Evolutionary conservation across 2,329 filamentous ascomycete genomes (phyloP).

Genomic region (Calonectria montana): DNA sequence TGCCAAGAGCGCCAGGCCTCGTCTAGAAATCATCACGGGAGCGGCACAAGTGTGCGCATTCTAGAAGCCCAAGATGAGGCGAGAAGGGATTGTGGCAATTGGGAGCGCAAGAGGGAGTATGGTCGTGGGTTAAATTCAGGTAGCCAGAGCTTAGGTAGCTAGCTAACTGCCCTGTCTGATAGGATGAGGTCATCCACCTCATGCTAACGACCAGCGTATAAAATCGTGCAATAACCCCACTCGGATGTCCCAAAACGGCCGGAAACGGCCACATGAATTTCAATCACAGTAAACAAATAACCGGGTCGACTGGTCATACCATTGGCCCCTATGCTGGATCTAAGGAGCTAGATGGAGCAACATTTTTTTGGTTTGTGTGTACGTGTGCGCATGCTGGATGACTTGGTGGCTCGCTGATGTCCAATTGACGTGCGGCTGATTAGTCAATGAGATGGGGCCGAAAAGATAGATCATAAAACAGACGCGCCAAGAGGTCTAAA

Average conservation of each 20-base stretch:
- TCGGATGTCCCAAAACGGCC: not conserved
- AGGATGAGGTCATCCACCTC: conserved; percentile 25
- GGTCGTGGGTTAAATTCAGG: not conserved
- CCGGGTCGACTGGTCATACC: not conserved
- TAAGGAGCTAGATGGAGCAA: not conserved
- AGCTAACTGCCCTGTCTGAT: conserved; percentile 19
- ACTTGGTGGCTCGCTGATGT: too few relatives aligned
- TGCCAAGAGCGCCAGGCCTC: conserved; percentile 41
- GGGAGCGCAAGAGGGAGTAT: not conserved
- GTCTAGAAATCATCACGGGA: conserved; percentile 44
- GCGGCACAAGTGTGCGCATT: conserved; percentile 19
- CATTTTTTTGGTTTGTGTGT: not conserved
- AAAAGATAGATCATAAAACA: too few relatives aligned
- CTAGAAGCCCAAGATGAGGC: conserved; percentile 2
- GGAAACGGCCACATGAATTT: not conserved
- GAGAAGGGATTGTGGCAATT: not conserved
- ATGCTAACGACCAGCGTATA: not conserved
- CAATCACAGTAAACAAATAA: not conserved
- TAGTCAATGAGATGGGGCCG: too few relatives aligned
- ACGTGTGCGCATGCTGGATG: too few relatives aligned
- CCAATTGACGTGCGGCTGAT: too few relatives aligned
- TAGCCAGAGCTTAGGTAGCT: conserved; percentile 27
- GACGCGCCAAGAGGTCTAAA: too few relatives aligned
- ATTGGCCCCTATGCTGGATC: not conserved
- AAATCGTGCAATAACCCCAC: not conserved